Percentiles rank a stretch among this genome's conserved stretches.
phyloP scores from a whole-genome alignment of 2,329 filamentous ascomycete species.

The Xylariales sp. region DNA sequence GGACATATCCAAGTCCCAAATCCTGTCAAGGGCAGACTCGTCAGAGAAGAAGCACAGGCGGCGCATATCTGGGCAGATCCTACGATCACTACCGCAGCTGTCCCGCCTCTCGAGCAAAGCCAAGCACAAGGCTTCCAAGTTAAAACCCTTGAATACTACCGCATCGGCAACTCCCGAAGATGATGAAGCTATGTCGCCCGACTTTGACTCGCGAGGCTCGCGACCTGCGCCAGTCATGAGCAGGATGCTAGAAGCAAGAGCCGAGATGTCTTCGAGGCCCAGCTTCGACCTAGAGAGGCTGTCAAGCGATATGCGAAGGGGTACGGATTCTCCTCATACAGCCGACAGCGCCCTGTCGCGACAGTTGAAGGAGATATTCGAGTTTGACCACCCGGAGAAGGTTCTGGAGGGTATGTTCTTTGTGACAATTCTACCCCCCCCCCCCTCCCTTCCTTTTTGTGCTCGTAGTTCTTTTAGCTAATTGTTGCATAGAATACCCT shows the following conservation, averaged over 20 bases:
- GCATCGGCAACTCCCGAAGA: slow-evolving; percentile 15
- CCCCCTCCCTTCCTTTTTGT: no score
- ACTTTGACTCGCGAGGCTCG: slow-evolving; percentile 5
- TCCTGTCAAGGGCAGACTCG: slow-evolving; percentile 24
- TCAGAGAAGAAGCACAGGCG: slow-evolving; percentile 47
- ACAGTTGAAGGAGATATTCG: slow-evolving; percentile 78
- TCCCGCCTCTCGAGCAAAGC: slow-evolving; percentile 36
- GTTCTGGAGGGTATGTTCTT: slow-evolving; percentile 64
- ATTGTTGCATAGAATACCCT: slow-evolving; percentile 64
- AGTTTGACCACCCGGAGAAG: slow-evolving; percentile 75
- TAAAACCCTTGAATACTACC: slow-evolving; percentile 25
- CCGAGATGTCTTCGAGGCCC: slow-evolving; percentile 55
- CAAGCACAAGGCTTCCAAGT: slow-evolving; percentile 35
- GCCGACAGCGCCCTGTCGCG: slow-evolving; percentile 59
- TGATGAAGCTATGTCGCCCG: slow-evolving; percentile 10
- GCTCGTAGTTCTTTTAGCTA: no score
- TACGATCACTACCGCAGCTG: slow-evolving; percentile 62
- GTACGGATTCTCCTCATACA: slow-evolving; percentile 26
- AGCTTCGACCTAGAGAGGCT: slow-evolving; percentile 51
- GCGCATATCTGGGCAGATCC: slow-evolving; percentile 59
- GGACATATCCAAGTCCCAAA: slow-evolving; percentile 24
- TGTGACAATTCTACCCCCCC: background rate
- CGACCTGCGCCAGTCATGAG: slow-evolving; percentile 67
- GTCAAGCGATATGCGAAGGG: slow-evolving; percentile 33
- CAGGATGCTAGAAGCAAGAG: slow-evolving; percentile 69